Conservation (phyloP, 2,329 filamentous ascomycete species). For the Sporothrix dimorphospora region DNA sequence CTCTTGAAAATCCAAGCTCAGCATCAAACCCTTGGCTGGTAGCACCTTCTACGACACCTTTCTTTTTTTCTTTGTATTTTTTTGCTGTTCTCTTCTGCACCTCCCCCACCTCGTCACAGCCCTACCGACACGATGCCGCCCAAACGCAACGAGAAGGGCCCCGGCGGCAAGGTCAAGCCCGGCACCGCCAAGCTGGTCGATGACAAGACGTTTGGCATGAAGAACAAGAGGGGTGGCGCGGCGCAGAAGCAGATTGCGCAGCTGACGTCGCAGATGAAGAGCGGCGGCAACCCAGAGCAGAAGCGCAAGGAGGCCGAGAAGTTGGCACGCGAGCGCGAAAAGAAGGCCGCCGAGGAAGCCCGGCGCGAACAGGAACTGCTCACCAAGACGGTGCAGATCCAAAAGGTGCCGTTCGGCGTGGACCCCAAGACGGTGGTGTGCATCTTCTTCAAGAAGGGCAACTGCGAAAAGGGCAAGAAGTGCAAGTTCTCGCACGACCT, state of each 20-base stretch:
- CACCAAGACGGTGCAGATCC: constrained; percentile 89
- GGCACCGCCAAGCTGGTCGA: constrained; percentile 67
- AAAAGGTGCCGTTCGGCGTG: constrained; percentile 96
- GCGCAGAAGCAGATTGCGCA: constrained; percentile 91
- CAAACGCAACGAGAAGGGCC: constrained; percentile 62
- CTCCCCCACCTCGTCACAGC: not conserved
- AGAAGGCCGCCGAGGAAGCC: constrained; percentile 85
- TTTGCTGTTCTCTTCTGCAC: not conserved
- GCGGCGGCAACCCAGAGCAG: constrained; percentile 80
- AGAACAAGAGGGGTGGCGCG: constrained; percentile 95
- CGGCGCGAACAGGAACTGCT: constrained; percentile 81
- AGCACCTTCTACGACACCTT: not conserved
- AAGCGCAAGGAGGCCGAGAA: constrained; percentile 77
- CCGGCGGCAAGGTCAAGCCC: constrained; percentile 57
- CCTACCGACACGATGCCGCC: constrained; percentile 67
- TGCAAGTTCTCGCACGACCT: constrained; percentile 98
- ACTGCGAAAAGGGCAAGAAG: constrained; percentile 95
- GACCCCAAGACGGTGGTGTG: constrained; percentile 97
- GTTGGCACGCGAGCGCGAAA: constrained; percentile 76
- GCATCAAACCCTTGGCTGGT: not conserved
- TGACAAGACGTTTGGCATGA: constrained; percentile 99
- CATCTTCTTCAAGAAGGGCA: constrained; percentile 95
- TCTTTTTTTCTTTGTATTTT: not conserved
- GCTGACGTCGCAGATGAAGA: constrained; percentile 72
- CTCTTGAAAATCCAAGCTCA: too few species aligned